Evolutionary conservation across 202 grass and related monocot species (phyloP), one percentile per base, ranked within the genome.

Genomic region (Brachypodium distachyon): DNA sequence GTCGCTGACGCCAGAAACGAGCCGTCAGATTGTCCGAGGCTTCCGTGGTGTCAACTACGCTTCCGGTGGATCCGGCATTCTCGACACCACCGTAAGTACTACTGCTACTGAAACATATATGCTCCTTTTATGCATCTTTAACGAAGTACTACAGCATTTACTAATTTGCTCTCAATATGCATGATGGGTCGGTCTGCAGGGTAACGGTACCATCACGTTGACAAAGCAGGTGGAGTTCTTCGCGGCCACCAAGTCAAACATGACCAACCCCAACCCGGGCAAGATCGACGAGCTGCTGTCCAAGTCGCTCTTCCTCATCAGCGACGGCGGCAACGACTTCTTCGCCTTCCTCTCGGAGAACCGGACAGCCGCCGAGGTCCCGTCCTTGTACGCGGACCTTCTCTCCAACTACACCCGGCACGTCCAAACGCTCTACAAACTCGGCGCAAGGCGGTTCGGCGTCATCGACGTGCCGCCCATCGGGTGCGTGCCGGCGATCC

Each of bases 41-140:
- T 58, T 81, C 51, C 73, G 76, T 41, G 92, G 92, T n/a, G 83
- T 44, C 26, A 95, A 87, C 77, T 95, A 91, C 21, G 92, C 92
- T 22, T 91, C 92, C 14, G 92, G 80, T 0, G 88, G 92, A 22
- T 88, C 85, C 29, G 91, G 91, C 53, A 74, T 94, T 74, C 82
- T 94, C 13, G 83, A 94, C 65, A 81, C 88, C 46, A 94, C 91
- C 2, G 91, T 94, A 39, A 91, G 63, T 67, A 38, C 5, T 3
- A 32, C 12, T 28, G 10, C 3, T n/a, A n/a, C n/a, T n/a, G n/a
- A n/a, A n/a, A n/a, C n/a, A n/a, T n/a, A n/a, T n/a, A n/a, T n/a
- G n/a, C n/a, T n/a, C n/a, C n/a, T n/a, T n/a, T n/a, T n/a, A n/a
- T n/a, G n/a, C n/a, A n/a, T n/a, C n/a, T n/a, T n/a, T n/a, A n/a